Evolutionary conservation across 148 eudicot species (phyloP), one percentile per base, ranked within the genome.

Genomic region (Fagopyrum tataricum): DNA sequence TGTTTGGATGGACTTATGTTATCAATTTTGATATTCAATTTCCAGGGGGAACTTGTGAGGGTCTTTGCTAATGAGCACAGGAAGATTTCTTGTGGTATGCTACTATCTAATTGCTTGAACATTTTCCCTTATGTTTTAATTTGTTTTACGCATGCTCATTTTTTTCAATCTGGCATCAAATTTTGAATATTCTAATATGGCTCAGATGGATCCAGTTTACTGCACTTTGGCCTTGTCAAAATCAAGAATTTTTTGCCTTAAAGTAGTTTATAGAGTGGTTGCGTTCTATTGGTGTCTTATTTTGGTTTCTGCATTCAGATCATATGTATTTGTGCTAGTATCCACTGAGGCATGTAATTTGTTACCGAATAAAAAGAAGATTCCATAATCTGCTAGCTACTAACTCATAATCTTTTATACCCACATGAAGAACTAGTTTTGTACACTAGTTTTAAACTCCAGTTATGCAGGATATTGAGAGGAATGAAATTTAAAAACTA

Each of bases 1-100:
- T 31, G 37, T 31, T 31, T 31, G 37, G 37, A 31, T 31, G 37
- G 2, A 31, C 37, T 31, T 31, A 2, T 31, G 37, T 14, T 24
- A 37, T 71, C 15, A 62, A 48, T 59, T 21, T 59, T 76, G 67
- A 44, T 76, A 68, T 76, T 67, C 42, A 40, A 43, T 73, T 78
- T 81, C 49, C 88, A 93, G 98, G 98, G 98, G 52, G 97, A 87
- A 81, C 84, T 91, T 62, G 97, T 91, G 67, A 85, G 59, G 82
- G 94, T 93, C 83, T 93, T 93, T 56, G 97, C 97, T 56, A 93
- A 93, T 76, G 98, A 83, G 78, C 89, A 89, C 75, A 86, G 81
- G 62, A 93, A 91, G 83, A 93, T 93, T 70, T 79, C 79, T 68
- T 89, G 94, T 53, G 98, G 98, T 93, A 87, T 84, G 85, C 72